Evolutionary conservation across 306 rosid genomes (phyloP).

Genomic region (Cyclanthera cordifolia): DNA sequence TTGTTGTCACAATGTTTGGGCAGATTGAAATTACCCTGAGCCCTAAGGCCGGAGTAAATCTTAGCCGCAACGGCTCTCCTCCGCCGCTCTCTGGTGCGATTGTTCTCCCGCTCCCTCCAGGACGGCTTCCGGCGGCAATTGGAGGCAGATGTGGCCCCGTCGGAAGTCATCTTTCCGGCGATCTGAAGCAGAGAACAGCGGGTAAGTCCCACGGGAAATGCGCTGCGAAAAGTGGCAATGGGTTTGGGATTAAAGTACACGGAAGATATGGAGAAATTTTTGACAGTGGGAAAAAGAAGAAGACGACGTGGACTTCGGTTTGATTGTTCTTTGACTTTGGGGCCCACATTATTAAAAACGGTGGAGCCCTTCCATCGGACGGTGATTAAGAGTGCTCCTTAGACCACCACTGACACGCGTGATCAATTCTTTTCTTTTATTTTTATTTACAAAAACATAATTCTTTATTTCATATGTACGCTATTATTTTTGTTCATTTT

Average conservation of each 20-base stretch:
- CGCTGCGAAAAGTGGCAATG: too few species aligned
- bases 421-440: too few species aligned
- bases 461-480: too few species aligned
- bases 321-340: slow-evolving; percentile 12
- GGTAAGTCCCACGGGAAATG: slow-evolving; percentile 17
- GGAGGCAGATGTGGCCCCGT: slow-evolving; percentile 62
- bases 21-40: slow-evolving; percentile 69
- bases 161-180: slow-evolving; percentile 63
- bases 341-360: neutral
- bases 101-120: slow-evolving; percentile 90
- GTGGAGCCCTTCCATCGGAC: neutral
- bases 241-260: too few species aligned
- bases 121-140: slow-evolving; percentile 60
- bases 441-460: too few species aligned
- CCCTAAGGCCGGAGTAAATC: slow-evolving; percentile 66
- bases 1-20: slow-evolving; percentile 25
- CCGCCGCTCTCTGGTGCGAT: slow-evolving; percentile 61
- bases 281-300: neutral
- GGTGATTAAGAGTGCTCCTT: slow-evolving; percentile 2
- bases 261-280: slow-evolving; percentile 3
- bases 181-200: slow-evolving; percentile 17
- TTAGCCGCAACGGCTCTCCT: slow-evolving; percentile 71
- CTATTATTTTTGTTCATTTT: too few species aligned
- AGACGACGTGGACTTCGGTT: slow-evolving; percentile 1
- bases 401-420: neutral